Evolutionary conservation across 2,329 filamentous ascomycete species (phyloP), one percentile per base, ranked within the genome.

Genomic region (Coniochaeta pulveracea): DNA sequence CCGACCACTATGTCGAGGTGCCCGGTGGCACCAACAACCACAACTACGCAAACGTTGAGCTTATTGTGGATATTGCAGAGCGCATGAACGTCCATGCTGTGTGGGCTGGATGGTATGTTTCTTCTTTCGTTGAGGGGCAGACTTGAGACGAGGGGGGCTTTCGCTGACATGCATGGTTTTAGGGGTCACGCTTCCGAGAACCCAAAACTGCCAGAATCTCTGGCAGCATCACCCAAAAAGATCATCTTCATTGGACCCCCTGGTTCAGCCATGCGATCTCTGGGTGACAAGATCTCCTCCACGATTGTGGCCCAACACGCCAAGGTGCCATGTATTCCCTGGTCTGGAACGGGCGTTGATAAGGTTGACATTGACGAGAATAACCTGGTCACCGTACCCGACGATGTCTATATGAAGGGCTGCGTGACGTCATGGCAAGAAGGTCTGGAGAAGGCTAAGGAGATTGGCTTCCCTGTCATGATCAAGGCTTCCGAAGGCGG

Each of bases 401-500:
- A 94, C 34, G 65, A 85, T 5, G 53, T 93, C 38, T 98, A 98
- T 59, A 72, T 78, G 48, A 83, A 88, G 61, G 91, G 91, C 42
- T 98, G 91, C 58, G 91, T 93, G 30, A 75, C 75, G 53, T 86
- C 83, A 15, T 86, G 85, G 60, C 67, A 94, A 59, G 86, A 98
- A 61, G 91, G 89, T 61, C 72, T 98, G 33, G 64, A 74, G 51
- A 86, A 82, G 52, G 91, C 91, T 38, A 77, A 74, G 56, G 72
- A 85, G 52, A 98, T 98, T 56, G 91, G 91, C 45, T 98, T 98
- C 66, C 91, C 91, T 11, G 83, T 98, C 67, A 98, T 98, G 91
- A 85, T 98, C 58, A 98, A 98, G 70, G 91, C 91, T n/a, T 96
- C 91, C 3, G 91, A 98, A 67, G 91, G 91, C 64, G 91, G 91